phyloP scores from a whole-genome alignment of 179 eudicot genomes.

The Patellifolia procumbens region DNA sequence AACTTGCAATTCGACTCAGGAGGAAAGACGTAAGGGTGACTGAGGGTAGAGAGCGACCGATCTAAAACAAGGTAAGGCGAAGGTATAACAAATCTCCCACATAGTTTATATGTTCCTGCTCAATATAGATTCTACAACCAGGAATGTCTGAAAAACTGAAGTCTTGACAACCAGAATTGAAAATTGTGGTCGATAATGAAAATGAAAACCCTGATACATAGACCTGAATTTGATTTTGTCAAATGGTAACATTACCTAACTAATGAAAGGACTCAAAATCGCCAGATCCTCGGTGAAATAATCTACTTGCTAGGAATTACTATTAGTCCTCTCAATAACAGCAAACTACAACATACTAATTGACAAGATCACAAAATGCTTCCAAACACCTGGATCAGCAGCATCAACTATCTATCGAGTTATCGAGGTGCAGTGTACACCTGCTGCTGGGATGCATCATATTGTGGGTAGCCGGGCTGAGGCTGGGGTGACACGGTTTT shows the following conservation, averaged over 20 bases:
- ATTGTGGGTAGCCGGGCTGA: slow-evolving; percentile 54
- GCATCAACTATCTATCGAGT: slow-evolving; percentile 17
- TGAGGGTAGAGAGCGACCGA: no score
- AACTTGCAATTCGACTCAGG: no score
- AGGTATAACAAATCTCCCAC: no score
- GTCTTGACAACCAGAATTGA: neutral
- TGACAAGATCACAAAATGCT: slow-evolving; percentile 5
- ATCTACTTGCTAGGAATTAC: neutral
- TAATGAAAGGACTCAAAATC: slow-evolving; percentile 14
- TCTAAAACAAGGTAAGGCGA: no score
- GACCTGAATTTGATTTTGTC: slow-evolving; percentile 1
- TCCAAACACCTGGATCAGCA: neutral
- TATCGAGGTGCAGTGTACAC: slow-evolving; percentile 45
- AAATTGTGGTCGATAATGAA: neutral
- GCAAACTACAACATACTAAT: slow-evolving; percentile 5
- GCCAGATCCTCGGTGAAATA: neutral
- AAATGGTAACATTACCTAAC: slow-evolving; percentile 3
- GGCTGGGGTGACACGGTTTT: slow-evolving; percentile 44
- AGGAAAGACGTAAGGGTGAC: no score
- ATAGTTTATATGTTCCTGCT: no score
- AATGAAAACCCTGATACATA: neutral
- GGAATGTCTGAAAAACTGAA: neutral
- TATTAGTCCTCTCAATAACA: slow-evolving; percentile 10
- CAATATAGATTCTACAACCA: no score
- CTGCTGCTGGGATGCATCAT: slow-evolving; percentile 54